A percentile compares a stretch with the other conserved stretches of the same genome.
Conservation (phyloP, 768 basidiomycete genomes). For the Wakefieldia striispora region DNA sequence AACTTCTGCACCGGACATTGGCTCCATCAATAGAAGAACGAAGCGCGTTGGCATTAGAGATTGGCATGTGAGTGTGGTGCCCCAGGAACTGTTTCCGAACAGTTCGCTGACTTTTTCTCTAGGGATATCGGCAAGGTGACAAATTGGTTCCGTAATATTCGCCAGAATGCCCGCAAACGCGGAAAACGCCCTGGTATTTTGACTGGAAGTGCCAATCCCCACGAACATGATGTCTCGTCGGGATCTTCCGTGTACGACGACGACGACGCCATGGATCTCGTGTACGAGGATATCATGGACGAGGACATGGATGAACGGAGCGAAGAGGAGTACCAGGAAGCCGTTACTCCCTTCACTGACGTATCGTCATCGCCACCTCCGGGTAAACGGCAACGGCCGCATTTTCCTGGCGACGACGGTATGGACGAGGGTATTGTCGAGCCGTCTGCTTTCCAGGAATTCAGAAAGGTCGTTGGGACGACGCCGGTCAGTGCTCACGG, state of each 20-base stretch:
- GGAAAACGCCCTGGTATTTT: slow-evolving; percentile 46
- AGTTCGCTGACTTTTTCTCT: slow-evolving; percentile 13
- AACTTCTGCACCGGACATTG: slow-evolving; percentile 61
- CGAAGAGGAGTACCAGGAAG: slow-evolving; percentile 73
- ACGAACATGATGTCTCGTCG: slow-evolving; percentile 53
- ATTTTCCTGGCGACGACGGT: slow-evolving; percentile 30
- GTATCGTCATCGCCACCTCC: slow-evolving; percentile 41
- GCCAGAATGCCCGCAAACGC: slow-evolving; percentile 77
- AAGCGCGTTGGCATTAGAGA: slow-evolving; percentile 65
- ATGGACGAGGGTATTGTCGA: slow-evolving; percentile 36
- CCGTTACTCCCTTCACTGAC: slow-evolving; percentile 68
- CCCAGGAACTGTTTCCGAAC: not conserved
- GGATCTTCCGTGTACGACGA: slow-evolving; percentile 49
- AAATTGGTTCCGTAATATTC: slow-evolving; percentile 85
- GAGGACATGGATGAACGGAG: slow-evolving; percentile 53
- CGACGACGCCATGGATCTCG: slow-evolving; percentile 51
- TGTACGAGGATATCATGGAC: slow-evolving; percentile 40
- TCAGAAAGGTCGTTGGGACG: slow-evolving; percentile 44
- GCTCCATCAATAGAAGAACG: slow-evolving; percentile 83
- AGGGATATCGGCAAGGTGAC: slow-evolving; percentile 84
- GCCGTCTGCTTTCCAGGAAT: slow-evolving; percentile 43
- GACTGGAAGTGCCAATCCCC: slow-evolving; percentile 34
- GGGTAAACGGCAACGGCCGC: slow-evolving; percentile 29
- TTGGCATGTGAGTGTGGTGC: slow-evolving; percentile 61
- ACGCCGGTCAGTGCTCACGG: slow-evolving; percentile 14